Percentiles rank a stretch among this genome's conserved stretches.
Evolutionary conservation across 352 stramenopile genomes (phyloP).

Genomic region (Phytophthora pistaciae): DNA sequence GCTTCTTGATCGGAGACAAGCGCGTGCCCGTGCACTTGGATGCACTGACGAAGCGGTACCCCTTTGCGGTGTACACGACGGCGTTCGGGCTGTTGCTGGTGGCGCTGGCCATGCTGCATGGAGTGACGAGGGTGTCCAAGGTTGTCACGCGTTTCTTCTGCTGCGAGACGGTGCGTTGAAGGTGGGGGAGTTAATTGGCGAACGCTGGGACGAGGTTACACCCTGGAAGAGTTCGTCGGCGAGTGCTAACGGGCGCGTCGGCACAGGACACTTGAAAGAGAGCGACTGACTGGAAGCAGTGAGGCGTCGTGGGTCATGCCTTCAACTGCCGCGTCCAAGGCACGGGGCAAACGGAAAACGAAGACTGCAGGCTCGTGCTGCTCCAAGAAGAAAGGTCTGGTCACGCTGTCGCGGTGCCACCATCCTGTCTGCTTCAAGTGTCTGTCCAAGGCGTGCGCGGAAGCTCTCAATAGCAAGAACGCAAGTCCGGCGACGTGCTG

Average conservation of each 20-base stretch:
- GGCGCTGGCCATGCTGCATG: slow-evolving; percentile 50
- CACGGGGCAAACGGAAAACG: background rate
- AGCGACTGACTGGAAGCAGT: slow-evolving; percentile 8
- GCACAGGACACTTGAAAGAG: slow-evolving; percentile 28
- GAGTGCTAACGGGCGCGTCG: slow-evolving; percentile 9
- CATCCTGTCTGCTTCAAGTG: slow-evolving; percentile 31
- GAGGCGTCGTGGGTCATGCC: slow-evolving; percentile 17
- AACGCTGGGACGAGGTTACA: slow-evolving; percentile 33
- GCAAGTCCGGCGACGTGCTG: slow-evolving; percentile 16
- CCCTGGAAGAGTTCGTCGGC: slow-evolving; percentile 4
- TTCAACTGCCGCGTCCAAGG: slow-evolving; percentile 15
- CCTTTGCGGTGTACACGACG: slow-evolving; percentile 42
- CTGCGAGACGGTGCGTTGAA: slow-evolving; percentile 41
- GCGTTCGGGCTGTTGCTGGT: slow-evolving; percentile 40
- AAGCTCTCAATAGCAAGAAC: slow-evolving; percentile 17
- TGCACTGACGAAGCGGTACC: slow-evolving; percentile 25
- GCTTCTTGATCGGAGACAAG: slow-evolving; percentile 43
- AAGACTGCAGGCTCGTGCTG: slow-evolving; percentile 26
- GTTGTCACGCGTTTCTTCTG: slow-evolving; percentile 67
- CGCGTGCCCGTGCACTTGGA: slow-evolving; percentile 33
- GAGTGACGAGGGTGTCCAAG: slow-evolving; percentile 49
- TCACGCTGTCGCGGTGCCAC: slow-evolving; percentile 25
- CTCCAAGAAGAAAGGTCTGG: slow-evolving; percentile 7
- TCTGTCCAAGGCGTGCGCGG: slow-evolving; percentile 28
- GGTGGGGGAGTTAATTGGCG: slow-evolving; percentile 3